Base-by-base conservation (phyloP, 768 basidiomycete genomes). In the Kwoniella bestiolae region DNA sequence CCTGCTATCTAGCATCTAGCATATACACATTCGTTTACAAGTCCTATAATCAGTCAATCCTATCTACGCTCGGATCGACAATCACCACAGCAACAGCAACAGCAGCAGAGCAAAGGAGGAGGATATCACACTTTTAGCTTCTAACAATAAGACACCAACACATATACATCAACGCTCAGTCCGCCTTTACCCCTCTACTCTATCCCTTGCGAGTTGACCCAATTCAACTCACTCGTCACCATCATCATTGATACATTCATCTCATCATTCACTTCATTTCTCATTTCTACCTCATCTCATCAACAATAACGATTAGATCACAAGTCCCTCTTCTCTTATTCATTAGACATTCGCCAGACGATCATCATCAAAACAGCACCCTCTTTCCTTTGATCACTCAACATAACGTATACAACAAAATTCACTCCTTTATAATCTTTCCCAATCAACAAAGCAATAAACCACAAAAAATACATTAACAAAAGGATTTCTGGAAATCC, bases 401-500 rank as follows among this genome's bases (percentile, higher is more conserved):
- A 49, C 31, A 18, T 41, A 14, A 11, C 12, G 18, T 7, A 51
- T 51, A 28, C 26, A 55, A 4, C 52, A 55, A 21, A 55, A 55
- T 29, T 55, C 52, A 55, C 31, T 55, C 52, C 52, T 55, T 55
- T 55, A 55, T 34, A 0, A 18, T 1, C 29, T 18, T 1, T 0
- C 12, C 38, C 38, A 16, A 41, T 41, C 18, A 41, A 41, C 9
- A 26, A 51, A 25, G 14, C n/a, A 46, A 14, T 52, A 28, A 23
- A 47, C 31, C 25, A n/a, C n/a, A n/a, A 31, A 38, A 63, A 44
- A 8, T 16, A 46, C 2, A 28, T 3, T n/a, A 29, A 18, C 14
- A 62, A 29, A 44, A 25, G 56, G 62, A 46, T 50, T 57, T 56
- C 53, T 56, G 62, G 62, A 56, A 56, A 56, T 31, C 62, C 52